These are phyloP conservation scores for Bullera alba DNA, from an alignment of 768 basidiomycete species.

Conservation along the genomic window DNA sequence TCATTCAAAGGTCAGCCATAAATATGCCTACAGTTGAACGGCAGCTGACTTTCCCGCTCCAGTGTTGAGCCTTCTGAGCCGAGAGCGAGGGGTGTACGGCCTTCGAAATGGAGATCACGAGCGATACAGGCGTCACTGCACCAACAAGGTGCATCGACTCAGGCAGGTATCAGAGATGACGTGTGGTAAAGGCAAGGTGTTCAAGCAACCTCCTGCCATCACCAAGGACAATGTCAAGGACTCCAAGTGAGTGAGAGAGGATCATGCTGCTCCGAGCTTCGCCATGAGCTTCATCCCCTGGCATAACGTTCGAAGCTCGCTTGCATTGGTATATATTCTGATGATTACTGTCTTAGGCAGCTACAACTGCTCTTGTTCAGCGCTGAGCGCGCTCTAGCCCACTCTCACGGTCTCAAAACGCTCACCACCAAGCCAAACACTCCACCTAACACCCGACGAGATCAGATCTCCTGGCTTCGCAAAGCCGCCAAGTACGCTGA, in stretches of 20 bases:
- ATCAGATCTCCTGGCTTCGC: constrained; percentile 41
- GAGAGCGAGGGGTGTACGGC: constrained; percentile 84
- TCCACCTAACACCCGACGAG: constrained; percentile 12
- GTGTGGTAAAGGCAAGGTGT: constrained; percentile 81
- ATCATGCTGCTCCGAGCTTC: neutral
- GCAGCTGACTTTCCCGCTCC: constrained; percentile 2
- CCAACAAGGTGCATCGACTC: constrained; percentile 79
- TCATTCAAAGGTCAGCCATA: constrained; percentile 33
- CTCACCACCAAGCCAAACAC: constrained; percentile 52
- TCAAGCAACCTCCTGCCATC: constrained; percentile 70
- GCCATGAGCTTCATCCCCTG: neutral
- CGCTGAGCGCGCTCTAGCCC: constrained; percentile 84
- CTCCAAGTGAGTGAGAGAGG: constrained; percentile 61
- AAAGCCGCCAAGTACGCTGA: constrained; percentile 28
- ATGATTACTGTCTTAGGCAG: constrained; percentile 25
- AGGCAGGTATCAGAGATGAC: constrained; percentile 76
- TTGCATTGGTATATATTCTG: too few species aligned
- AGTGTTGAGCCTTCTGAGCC: constrained; percentile 79
- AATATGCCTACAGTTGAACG: neutral
- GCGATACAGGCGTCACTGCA: constrained; percentile 86
- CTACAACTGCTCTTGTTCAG: constrained; percentile 74
- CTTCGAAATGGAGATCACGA: constrained; percentile 80
- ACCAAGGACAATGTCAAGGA: constrained; percentile 66
- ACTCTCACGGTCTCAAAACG: constrained; percentile 67
- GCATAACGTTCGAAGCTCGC: too few species aligned